phyloP scores from a whole-genome alignment of 2,329 filamentous ascomycete genomes.

The Chrysosporium keratinophilum region DNA sequence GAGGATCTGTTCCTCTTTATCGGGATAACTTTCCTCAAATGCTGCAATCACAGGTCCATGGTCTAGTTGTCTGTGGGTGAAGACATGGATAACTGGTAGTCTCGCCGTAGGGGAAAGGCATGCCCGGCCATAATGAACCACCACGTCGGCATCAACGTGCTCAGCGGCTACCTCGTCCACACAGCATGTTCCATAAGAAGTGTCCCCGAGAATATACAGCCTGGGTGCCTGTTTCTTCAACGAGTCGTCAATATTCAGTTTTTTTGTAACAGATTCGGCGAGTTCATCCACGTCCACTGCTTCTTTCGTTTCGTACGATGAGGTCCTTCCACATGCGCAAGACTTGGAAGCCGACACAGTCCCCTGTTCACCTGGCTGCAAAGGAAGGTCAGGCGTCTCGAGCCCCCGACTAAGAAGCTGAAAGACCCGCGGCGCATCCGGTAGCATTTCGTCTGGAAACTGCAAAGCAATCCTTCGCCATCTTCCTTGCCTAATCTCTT shows the following conservation, averaged over 20 bases:
- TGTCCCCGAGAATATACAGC: slow-evolving; percentile 84
- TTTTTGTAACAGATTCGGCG: slow-evolving; percentile 4
- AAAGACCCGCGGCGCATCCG: slow-evolving; percentile 72
- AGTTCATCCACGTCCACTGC: slow-evolving; percentile 16
- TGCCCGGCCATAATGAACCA: slow-evolving; percentile 87
- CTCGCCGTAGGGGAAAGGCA: slow-evolving; percentile 84
- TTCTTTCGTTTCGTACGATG: slow-evolving; percentile 15
- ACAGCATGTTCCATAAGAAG: slow-evolving; percentile 93
- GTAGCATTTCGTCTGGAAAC: slow-evolving; percentile 87
- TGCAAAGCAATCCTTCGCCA: slow-evolving; percentile 81
- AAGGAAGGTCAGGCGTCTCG: slow-evolving; percentile 15
- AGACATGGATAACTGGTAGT: slow-evolving; percentile 81
- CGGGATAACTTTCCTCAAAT: slow-evolving; percentile 60
- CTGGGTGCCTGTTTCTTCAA: slow-evolving; percentile 24
- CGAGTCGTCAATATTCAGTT: slow-evolving; percentile 17
- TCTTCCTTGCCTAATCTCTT: slow-evolving; percentile 59
- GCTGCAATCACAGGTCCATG: slow-evolving; percentile 47
- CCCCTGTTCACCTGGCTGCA: slow-evolving; percentile 6
- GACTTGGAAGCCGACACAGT: slow-evolving; percentile 14
- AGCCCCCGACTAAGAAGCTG: slow-evolving; percentile 51
- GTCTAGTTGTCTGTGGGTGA: slow-evolving; percentile 63
- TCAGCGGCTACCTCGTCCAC: slow-evolving; percentile 95
- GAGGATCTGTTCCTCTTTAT: slow-evolving; percentile 55
- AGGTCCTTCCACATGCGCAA: slow-evolving; percentile 9
- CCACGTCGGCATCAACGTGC: slow-evolving; percentile 78